Percentiles rank a stretch among this genome's conserved stretches.
Evolutionary conservation across 2,329 filamentous ascomycete species (phyloP).

Genomic region (Stachybotrys echinatus): DNA sequence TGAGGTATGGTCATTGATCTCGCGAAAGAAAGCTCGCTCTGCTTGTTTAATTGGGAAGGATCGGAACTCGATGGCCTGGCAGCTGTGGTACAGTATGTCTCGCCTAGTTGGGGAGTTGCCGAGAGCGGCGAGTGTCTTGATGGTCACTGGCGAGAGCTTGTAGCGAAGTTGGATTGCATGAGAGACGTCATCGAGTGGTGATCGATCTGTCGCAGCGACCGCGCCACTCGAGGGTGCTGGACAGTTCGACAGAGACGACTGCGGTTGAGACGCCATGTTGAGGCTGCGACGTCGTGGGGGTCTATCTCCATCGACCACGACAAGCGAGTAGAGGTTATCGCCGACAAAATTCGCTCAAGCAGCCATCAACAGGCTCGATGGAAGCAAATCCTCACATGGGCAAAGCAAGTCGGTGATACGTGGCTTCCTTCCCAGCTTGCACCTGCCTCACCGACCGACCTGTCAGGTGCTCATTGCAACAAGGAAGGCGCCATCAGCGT

Average conservation of each 20-base stretch:
- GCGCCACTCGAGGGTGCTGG: neutral
- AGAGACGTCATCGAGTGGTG: neutral
- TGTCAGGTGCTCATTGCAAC: too few relatives aligned
- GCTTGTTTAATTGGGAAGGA: slow-evolving; percentile 27
- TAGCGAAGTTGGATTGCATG: slow-evolving; percentile 28
- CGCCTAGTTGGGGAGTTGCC: slow-evolving; percentile 18
- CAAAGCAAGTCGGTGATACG: too few relatives aligned
- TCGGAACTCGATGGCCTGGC: slow-evolving; percentile 30
- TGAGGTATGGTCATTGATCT: slow-evolving; percentile 30
- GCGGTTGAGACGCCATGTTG: neutral
- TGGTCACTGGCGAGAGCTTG: slow-evolving; percentile 23
- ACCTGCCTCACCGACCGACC: too few relatives aligned
- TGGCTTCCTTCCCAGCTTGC: too few relatives aligned
- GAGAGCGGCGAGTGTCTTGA: slow-evolving; percentile 22
- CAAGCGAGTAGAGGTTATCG: too few relatives aligned
- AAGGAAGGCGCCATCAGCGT: too few relatives aligned
- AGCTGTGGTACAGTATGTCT: slow-evolving; percentile 30
- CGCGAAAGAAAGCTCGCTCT: slow-evolving; percentile 29
- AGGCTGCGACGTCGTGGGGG: neutral
- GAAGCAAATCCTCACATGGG: too few relatives aligned
- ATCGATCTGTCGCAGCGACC: neutral
- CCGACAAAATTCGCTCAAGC: too few relatives aligned
- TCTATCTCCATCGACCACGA: too few relatives aligned
- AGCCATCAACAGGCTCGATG: too few relatives aligned
- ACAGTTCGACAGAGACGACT: neutral